Conservation (phyloP, 2,329 filamentous ascomycete genomes). For the Pseudocercospora crystallina region DNA sequence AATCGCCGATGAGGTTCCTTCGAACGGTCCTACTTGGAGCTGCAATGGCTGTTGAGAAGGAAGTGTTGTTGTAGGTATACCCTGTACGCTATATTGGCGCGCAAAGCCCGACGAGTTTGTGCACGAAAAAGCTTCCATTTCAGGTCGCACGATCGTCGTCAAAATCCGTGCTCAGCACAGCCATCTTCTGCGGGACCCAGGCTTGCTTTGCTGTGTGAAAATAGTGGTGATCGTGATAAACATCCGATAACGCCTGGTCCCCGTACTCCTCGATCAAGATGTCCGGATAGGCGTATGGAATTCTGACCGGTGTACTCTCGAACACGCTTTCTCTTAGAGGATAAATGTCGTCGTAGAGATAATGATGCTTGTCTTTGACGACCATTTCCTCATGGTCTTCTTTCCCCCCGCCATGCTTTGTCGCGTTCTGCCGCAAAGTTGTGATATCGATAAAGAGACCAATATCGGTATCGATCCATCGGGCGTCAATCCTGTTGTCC, state of each 20-base stretch:
- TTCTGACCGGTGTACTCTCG: constrained; percentile 53
- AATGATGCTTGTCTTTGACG: constrained; percentile 60
- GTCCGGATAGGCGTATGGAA: constrained; percentile 58
- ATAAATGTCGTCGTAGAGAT: constrained; percentile 55
- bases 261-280: constrained; percentile 59
- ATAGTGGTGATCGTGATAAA: constrained; percentile 44
- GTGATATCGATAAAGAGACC: constrained; percentile 65
- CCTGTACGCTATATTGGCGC: no score
- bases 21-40: no score
- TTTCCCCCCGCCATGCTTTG: constrained; percentile 31
- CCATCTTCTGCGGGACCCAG: constrained; percentile 31
- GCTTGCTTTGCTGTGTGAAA: constrained; percentile 38
- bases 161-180: constrained; percentile 9
- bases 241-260: constrained; percentile 47
- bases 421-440: constrained; percentile 51
- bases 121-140: no score
- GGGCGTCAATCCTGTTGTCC: constrained; percentile 59
- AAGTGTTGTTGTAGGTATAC: no score
- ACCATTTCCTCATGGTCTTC: constrained; percentile 48
- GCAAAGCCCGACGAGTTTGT: no score
- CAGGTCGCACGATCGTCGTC: neutral
- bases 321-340: constrained; percentile 57
- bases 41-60: no score
- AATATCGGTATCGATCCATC: constrained; percentile 61
- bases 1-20: no score